These are phyloP conservation scores for Mrakia gelida DNA, from an alignment of 768 basidiomycete species.

Conservation along the genomic window DNA sequence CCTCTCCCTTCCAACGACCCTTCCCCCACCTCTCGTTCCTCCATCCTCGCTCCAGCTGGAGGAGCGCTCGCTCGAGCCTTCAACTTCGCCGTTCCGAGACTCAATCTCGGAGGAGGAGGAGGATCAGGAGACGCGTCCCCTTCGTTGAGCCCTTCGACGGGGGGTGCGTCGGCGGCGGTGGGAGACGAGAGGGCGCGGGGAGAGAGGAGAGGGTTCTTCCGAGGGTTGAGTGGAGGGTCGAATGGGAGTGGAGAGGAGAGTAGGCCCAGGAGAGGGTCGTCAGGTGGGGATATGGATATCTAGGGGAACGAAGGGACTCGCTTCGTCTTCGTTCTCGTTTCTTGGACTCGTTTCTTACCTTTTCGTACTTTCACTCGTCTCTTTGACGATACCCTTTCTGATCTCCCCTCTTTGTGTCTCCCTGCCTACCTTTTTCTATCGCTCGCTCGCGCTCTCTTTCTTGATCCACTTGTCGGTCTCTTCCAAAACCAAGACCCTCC, in stretches of 20 bases:
- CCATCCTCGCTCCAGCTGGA: not conserved
- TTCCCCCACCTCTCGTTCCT: not conserved
- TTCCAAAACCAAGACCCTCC: no score
- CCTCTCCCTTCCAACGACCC: constrained; percentile 7
- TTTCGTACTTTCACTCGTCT: no score
- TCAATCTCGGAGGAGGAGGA: constrained; percentile 1
- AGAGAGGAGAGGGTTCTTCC: constrained; percentile 6
- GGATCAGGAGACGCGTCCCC: not conserved
- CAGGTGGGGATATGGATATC: constrained; percentile 4
- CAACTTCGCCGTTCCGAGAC: constrained; percentile 19
- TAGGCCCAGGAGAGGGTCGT: not conserved
- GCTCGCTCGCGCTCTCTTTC: no score
- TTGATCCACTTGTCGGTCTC: no score
- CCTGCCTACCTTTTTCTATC: no score
- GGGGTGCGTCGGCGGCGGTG: not conserved
- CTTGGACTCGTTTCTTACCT: not conserved
- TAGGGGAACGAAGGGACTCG: not conserved
- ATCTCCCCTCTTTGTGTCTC: no score
- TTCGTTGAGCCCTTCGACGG: not conserved
- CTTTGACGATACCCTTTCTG: no score
- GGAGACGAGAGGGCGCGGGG: not conserved
- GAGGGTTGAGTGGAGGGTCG: constrained; percentile 6
- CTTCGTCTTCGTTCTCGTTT: not conserved
- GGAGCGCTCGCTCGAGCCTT: constrained; percentile 13
- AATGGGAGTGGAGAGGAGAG: not conserved